Percentiles rank a stretch among this genome's conserved stretches.
phyloP scores from a whole-genome alignment of 257 asterid species.

The Solanum appendiculatum region DNA sequence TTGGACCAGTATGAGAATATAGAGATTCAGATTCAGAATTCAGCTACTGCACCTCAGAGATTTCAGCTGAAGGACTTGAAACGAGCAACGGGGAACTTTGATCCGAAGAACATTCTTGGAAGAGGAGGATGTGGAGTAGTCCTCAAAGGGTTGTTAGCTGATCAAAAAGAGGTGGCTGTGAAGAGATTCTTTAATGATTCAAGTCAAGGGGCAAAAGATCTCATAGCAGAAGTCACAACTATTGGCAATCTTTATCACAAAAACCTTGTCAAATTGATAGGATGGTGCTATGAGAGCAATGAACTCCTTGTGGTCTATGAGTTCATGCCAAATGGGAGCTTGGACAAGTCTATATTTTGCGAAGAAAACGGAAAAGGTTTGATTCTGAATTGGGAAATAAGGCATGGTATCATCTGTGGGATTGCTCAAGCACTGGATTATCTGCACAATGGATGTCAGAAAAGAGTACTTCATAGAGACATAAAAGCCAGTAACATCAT shows the following conservation, averaged over 20 bases:
- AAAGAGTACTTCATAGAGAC: conserved; percentile 6
- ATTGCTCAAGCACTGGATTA: conserved; percentile 6
- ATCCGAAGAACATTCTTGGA: background rate
- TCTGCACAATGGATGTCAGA: conserved; percentile 11
- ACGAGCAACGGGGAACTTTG: background rate
- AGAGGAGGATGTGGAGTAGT: conserved; percentile 15
- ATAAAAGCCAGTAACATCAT: conserved; percentile 11
- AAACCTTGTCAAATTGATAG: conserved; percentile 5
- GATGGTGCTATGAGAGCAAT: conserved; percentile 2
- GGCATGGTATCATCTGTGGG: background rate
- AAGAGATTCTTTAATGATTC: background rate
- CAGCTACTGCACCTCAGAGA: conserved; percentile 6
- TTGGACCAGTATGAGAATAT: background rate
- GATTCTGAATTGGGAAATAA: background rate
- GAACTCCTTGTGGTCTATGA: conserved; percentile 10
- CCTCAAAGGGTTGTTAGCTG: background rate
- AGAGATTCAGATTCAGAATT: background rate
- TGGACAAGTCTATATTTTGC: background rate
- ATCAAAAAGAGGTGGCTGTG: conserved; percentile 1
- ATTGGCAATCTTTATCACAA: conserved; percentile 6
- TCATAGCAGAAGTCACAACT: conserved; percentile 13
- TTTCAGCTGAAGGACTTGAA: background rate
- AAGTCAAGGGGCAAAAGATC: background rate
- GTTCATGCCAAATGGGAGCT: conserved; percentile 13
- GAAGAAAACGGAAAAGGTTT: background rate